Evolutionary conservation across 495 filamentous ascomycete species (phyloP).

Genomic region (Lineolata rhizophorae): DNA sequence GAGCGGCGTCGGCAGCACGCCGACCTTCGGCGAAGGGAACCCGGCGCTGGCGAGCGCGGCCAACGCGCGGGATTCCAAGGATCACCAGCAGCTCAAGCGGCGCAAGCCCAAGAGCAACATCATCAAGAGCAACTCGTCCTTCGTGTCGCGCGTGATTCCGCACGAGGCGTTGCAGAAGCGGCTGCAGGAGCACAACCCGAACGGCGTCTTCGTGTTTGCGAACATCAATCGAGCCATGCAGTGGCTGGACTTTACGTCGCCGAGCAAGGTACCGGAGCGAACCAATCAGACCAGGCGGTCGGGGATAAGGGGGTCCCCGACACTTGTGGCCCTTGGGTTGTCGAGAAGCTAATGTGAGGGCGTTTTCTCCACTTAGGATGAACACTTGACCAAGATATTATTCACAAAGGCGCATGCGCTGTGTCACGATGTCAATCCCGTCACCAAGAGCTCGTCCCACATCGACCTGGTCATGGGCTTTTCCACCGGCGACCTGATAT

Average conservation of each 20-base stretch:
- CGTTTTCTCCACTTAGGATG: too few relatives aligned
- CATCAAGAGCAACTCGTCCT: constrained; percentile 91
- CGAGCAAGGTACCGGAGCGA: constrained; percentile 26
- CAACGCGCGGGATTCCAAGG: constrained; percentile 35
- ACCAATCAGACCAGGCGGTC: too few relatives aligned
- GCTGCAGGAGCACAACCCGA: constrained; percentile 49
- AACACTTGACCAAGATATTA: constrained; percentile 81
- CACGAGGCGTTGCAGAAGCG: constrained; percentile 63
- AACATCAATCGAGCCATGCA: constrained; percentile 90
- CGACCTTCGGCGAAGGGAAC: constrained; percentile 79
- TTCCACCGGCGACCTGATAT: constrained; percentile 87
- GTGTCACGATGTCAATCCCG: constrained; percentile 76
- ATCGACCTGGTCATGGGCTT: constrained; percentile 90
- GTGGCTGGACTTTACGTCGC: constrained; percentile 48
- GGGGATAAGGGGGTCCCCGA: too few relatives aligned
- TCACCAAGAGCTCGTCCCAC: constrained; percentile 59
- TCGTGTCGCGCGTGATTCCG: constrained; percentile 83
- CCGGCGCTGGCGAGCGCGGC: constrained; percentile 32
- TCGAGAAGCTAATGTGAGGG: too few relatives aligned
- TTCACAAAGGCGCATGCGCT: constrained; percentile 92
- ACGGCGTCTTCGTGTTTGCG: constrained; percentile 75
- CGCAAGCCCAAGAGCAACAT: constrained; percentile 95
- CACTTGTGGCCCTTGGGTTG: too few relatives aligned
- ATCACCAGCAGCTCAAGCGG: constrained; percentile 50
- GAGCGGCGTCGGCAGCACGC: constrained; percentile 18